Conservation (phyloP, 2,329 filamentous ascomycete genomes). For the Capronia epimyces region DNA sequence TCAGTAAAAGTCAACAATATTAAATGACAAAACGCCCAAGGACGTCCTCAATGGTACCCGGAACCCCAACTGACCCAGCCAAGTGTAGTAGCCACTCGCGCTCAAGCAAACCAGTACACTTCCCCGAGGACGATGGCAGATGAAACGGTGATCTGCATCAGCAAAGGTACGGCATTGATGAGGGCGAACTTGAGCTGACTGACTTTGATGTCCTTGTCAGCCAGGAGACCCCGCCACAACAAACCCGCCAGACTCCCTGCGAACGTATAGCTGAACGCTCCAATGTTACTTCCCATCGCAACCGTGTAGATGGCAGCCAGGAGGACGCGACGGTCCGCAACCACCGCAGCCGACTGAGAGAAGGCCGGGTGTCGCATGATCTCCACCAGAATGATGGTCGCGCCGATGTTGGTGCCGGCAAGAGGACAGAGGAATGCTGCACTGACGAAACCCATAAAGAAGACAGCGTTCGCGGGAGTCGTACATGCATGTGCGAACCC, state of each 20-base stretch:
- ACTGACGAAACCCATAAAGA: conserved; percentile 28
- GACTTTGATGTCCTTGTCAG: conserved; percentile 25
- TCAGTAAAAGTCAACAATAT: too few relatives aligned
- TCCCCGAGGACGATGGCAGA: conserved; percentile 26
- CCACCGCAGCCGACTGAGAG: conserved; percentile 12
- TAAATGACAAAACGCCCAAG: too few relatives aligned
- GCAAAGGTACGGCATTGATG: conserved; percentile 25
- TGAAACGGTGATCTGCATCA: conserved; percentile 27
- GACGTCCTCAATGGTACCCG: too few relatives aligned
- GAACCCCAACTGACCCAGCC: too few relatives aligned
- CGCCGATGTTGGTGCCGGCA: conserved; percentile 29
- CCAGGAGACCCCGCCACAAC: conserved; percentile 25
- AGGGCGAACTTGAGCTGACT: conserved; percentile 26
- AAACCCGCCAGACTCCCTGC: conserved; percentile 28
- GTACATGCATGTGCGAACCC: conserved; percentile 27
- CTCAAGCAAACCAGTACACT: conserved; percentile 25
- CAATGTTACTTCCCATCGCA: conserved; percentile 30
- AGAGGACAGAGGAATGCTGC: conserved; percentile 28
- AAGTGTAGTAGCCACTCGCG: neutral
- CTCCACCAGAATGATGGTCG: conserved; percentile 30
- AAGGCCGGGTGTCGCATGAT: conserved; percentile 27
- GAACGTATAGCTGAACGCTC: conserved; percentile 29
- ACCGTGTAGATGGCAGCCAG: conserved; percentile 24
- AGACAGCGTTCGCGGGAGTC: conserved; percentile 22
- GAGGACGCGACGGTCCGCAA: conserved; percentile 18